Evolutionary conservation across 805 yeast genomes (phyloP), one percentile per base, ranked within the genome.

Genomic region (Jamesozyma rosinii): DNA sequence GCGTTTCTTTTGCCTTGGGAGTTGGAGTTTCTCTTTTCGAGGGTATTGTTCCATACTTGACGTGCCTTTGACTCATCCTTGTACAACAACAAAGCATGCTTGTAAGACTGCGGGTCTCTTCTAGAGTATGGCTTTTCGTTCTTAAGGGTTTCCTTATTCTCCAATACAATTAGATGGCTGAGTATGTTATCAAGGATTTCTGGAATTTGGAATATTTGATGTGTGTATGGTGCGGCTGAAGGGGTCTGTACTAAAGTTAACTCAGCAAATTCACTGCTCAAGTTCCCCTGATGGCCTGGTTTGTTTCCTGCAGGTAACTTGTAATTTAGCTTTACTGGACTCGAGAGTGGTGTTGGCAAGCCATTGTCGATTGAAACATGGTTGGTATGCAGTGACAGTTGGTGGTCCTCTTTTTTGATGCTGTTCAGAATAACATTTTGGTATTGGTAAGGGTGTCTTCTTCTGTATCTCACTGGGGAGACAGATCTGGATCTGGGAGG

Each of bases 121-220:
- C 94, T 71, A 51, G 90, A 68, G 1, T 70, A 56, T 8, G 62
- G 57, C 1, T 72, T 67, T 46, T 71, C 75, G 21, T 65, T 61
- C 44, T 82, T 87, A n/a, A 82, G 81, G 55, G 34, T 38, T 14
- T 40, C 27, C 18, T 39, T 5, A n/a, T 34, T n/a, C 26, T 47
- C 51, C 3, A 27, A 13, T 14, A 31, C 10, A 8, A 41, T 38
- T 11, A 48, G 26, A 34, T 68, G 76, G 21, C 67, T 64, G 22
- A 87, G 54, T 11, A 87, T 83, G 43, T 70, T 68, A 47, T 69
- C 61, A 14, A 87, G 67, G 41, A 87, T 80, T 59, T 87, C 96
- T 0, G 95, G 95, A 30, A 82, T 78, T 40, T 70, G 68, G 54
- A 87, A 82, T 8, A 87, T 81, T 14, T 62, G 52, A 59, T 67